Evolutionary conservation across 306 rosid species (phyloP).

Genomic region (Aeschynomene evenia): DNA sequence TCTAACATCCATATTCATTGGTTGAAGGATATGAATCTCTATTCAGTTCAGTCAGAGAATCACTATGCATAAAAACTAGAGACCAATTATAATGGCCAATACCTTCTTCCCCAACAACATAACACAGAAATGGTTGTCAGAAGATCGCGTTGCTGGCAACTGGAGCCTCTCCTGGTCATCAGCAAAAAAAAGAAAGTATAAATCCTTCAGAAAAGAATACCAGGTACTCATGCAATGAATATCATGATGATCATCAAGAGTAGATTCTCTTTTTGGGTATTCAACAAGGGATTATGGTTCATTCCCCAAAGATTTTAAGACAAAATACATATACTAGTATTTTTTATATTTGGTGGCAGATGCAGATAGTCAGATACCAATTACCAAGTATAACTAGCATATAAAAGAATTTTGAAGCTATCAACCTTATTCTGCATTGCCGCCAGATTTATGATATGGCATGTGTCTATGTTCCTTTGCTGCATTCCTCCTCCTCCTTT

Average conservation of each 20-base stretch:
- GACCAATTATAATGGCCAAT: background rate
- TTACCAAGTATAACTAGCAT: background rate
- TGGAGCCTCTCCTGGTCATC: background rate
- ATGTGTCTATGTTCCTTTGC: conserved; percentile 71
- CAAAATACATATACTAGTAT: background rate
- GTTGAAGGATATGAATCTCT: background rate
- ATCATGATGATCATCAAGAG: background rate
- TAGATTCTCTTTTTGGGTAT: background rate
- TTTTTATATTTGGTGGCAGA: background rate
- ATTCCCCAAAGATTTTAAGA: background rate
- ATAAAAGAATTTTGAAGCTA: conserved; percentile 14
- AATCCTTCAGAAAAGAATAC: too few relatives aligned
- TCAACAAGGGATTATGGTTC: background rate
- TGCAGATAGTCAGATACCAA: too few relatives aligned
- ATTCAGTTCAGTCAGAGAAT: background rate
- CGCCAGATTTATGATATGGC: conserved; percentile 68
- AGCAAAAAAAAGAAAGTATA: too few relatives aligned
- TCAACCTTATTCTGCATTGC: conserved; percentile 25
- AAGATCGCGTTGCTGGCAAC: background rate
- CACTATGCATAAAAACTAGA: background rate
- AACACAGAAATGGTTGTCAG: background rate
- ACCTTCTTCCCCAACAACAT: background rate
- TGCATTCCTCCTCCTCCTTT: conserved; percentile 80
- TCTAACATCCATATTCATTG: background rate
- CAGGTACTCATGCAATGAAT: too few relatives aligned